phyloP scores from a whole-genome alignment of 1,284 basidiomycete species.

The Schizophyllum commune region DNA sequence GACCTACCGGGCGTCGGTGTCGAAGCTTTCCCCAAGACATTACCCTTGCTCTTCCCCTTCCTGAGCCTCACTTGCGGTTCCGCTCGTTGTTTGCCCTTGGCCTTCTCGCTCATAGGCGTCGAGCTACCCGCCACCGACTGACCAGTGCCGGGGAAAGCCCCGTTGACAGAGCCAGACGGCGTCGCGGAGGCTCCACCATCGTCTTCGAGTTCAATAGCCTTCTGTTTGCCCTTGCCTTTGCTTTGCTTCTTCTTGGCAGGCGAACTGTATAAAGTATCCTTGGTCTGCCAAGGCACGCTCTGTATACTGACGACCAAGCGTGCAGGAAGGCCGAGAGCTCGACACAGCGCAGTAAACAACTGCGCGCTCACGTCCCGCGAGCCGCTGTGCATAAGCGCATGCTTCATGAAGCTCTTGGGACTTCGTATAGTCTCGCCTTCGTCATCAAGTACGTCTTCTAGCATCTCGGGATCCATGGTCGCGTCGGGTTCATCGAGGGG shows the following conservation, averaged over 20 bases:
- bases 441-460: constrained; percentile 42
- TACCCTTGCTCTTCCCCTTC: constrained; percentile 41
- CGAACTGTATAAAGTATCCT: constrained; percentile 34
- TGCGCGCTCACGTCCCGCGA: constrained; percentile 87
- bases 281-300: constrained; percentile 78
- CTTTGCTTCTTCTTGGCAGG: constrained; percentile 32
- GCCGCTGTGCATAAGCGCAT: constrained; percentile 73
- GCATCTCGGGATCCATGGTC: constrained; percentile 27
- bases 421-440: constrained; percentile 67
- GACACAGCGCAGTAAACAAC: constrained; percentile 86
- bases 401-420: constrained; percentile 84
- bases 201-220: constrained; percentile 18
- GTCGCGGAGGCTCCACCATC: constrained; percentile 11
- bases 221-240: constrained; percentile 28
- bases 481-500: constrained; percentile 10
- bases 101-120: constrained; percentile 34
- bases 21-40: constrained; percentile 23
- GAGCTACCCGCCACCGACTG: constrained; percentile 31
- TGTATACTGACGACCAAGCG: constrained; percentile 88
- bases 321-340: constrained; percentile 82
- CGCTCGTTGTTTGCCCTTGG: constrained; percentile 47
- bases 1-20: constrained; percentile 1
- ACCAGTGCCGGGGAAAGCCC: constrained; percentile 28
- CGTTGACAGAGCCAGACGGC: constrained; percentile 14
- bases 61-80: constrained; percentile 48